A percentile compares a stretch with the other conserved stretches of the same genome.
Conservation (phyloP, 306 rosid genomes). For the Quercus aquifolioides region DNA sequence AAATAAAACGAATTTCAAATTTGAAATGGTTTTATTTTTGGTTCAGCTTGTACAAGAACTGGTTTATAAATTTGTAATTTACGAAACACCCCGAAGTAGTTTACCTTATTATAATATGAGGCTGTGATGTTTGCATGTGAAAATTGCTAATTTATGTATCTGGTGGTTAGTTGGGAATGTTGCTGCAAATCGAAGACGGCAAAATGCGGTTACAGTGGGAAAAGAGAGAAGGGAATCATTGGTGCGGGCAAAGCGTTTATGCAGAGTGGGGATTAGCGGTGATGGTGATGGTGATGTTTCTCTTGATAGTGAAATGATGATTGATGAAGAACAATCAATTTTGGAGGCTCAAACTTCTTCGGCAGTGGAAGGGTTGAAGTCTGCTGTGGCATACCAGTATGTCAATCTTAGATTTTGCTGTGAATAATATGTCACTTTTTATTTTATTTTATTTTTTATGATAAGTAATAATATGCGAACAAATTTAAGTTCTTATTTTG, state of each 20-base stretch:
- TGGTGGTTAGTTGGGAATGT: slow-evolving; percentile 59
- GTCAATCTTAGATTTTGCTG: slow-evolving; percentile 21
- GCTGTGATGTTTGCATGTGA: not conserved
- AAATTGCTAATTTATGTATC: slow-evolving; percentile 16
- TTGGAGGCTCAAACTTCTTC: slow-evolving; percentile 77
- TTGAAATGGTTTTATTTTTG: too few species aligned
- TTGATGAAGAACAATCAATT: slow-evolving; percentile 70
- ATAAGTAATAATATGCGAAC: too few species aligned
- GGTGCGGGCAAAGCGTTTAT: slow-evolving; percentile 80
- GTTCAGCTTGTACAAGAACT: too few species aligned
- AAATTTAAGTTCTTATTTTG: not conserved
- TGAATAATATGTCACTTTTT: too few species aligned
- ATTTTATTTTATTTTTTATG: too few species aligned
- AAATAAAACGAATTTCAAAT: too few species aligned
- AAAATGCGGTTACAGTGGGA: slow-evolving; percentile 67
- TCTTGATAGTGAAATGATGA: slow-evolving; percentile 57
- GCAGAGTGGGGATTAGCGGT: slow-evolving; percentile 57
- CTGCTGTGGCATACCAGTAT: slow-evolving; percentile 67
- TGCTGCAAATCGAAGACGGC: slow-evolving; percentile 70
- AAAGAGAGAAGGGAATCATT: slow-evolving; percentile 80
- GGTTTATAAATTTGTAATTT: too few species aligned
- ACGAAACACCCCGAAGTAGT: too few species aligned
- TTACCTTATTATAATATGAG: too few species aligned
- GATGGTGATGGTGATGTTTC: slow-evolving; percentile 30
- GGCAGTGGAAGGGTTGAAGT: slow-evolving; percentile 74